Evolutionary conservation across 1,284 basidiomycete genomes (phyloP).

Genomic region (Heterobasidion parviporum): DNA sequence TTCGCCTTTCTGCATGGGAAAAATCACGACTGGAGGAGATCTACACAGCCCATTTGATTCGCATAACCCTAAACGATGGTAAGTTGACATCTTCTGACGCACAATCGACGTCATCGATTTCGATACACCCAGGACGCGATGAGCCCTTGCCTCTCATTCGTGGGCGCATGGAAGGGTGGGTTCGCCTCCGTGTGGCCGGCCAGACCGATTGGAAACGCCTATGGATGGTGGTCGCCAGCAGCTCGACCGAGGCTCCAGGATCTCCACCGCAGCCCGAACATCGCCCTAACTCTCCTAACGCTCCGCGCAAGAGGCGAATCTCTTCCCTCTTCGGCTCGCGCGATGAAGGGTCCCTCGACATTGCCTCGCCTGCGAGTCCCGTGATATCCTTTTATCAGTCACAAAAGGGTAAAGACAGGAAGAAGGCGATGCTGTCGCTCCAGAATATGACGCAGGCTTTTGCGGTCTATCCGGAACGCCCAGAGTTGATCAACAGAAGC

Average conservation of each 20-base stretch:
- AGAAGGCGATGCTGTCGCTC: slow-evolving; percentile 54
- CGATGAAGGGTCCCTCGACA: slow-evolving; percentile 21
- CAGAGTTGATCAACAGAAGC: slow-evolving; percentile 81
- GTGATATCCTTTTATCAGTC: slow-evolving; percentile 53
- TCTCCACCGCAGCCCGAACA: slow-evolving; percentile 1
- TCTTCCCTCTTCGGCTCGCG: slow-evolving; percentile 55
- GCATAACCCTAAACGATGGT: slow-evolving; percentile 57
- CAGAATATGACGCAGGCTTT: slow-evolving; percentile 62
- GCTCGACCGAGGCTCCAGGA: slow-evolving; percentile 12
- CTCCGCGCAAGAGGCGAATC: slow-evolving; percentile 52
- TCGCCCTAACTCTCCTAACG: slow-evolving; percentile 4
- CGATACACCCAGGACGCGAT: slow-evolving; percentile 45
- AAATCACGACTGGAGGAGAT: slow-evolving; percentile 94
- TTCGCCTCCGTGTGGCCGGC: slow-evolving; percentile 85
- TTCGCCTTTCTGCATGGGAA: slow-evolving; percentile 92
- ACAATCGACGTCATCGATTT: neutral
- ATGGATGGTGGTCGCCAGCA: slow-evolving; percentile 74
- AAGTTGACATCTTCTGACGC: slow-evolving; percentile 14
- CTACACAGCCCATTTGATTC: slow-evolving; percentile 90
- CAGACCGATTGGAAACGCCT: slow-evolving; percentile 94
- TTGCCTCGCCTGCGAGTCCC: slow-evolving; percentile 30
- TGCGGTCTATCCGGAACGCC: slow-evolving; percentile 91
- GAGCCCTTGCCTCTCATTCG: slow-evolving; percentile 57
- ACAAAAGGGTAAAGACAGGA: slow-evolving; percentile 62
- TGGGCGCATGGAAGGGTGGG: slow-evolving; percentile 89